Percentiles rank a stretch among this genome's conserved stretches.
phyloP scores from a whole-genome alignment of 495 filamentous ascomycete species.

The Viridothelium virens region DNA sequence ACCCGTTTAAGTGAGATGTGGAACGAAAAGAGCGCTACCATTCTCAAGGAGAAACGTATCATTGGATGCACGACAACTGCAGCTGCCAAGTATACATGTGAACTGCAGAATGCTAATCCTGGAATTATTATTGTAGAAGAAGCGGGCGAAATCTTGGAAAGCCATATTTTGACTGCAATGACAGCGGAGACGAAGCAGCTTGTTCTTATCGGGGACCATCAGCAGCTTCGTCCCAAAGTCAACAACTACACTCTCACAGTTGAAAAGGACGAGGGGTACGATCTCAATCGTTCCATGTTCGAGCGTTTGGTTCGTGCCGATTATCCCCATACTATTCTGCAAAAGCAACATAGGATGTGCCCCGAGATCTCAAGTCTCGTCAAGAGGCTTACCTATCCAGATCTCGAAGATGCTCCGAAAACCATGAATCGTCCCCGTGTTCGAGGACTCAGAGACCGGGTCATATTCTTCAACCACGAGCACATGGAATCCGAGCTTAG shows the following conservation, averaged over 20 bases:
- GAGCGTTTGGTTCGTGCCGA: slow-evolving; percentile 56
- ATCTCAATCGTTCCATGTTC: slow-evolving; percentile 65
- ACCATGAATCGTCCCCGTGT: slow-evolving; percentile 45
- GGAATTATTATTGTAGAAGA: slow-evolving; percentile 65
- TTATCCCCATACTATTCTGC: slow-evolving; percentile 48
- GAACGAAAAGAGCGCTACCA: slow-evolving; percentile 40
- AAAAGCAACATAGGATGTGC: slow-evolving; percentile 62
- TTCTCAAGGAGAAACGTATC: slow-evolving; percentile 50
- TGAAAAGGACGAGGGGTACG: slow-evolving; percentile 60
- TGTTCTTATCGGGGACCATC: slow-evolving; percentile 70
- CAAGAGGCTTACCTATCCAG: slow-evolving; percentile 54
- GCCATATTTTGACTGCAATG: slow-evolving; percentile 60
- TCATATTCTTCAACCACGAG: slow-evolving; percentile 61
- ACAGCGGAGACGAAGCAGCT: slow-evolving; percentile 54
- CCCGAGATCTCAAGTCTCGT: slow-evolving; percentile 61
- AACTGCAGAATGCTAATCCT: slow-evolving; percentile 45
- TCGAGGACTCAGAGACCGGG: slow-evolving; percentile 51
- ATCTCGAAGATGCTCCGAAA: slow-evolving; percentile 50
- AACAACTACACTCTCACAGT: slow-evolving; percentile 57
- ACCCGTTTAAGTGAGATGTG: slow-evolving; percentile 36
- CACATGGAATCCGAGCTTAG: slow-evolving; percentile 44
- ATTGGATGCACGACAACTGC: slow-evolving; percentile 71
- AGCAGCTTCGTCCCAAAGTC: slow-evolving; percentile 66
- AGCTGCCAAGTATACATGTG: slow-evolving; percentile 54
- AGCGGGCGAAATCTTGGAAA: slow-evolving; percentile 72